Evolutionary conservation across 805 yeast species (phyloP), one percentile per base, ranked within the genome.

Genomic region (Yarrowia osloensis): DNA sequence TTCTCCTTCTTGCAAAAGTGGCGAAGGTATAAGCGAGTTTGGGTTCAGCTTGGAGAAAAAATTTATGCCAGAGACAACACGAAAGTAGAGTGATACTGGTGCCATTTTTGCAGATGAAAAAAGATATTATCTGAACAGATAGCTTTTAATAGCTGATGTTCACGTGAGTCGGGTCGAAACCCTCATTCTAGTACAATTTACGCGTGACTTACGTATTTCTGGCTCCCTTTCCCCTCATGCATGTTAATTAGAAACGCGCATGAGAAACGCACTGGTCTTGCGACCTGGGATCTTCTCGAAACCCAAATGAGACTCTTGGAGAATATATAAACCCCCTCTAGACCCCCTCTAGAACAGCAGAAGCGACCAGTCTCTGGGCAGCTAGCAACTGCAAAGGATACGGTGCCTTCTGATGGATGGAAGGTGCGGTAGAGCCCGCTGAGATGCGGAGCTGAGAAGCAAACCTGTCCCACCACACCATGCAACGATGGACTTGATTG

Each of bases 371-470:
- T 31, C 39, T 50, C 57, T 50, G 57, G 19, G 57, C 57, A 50
- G 57, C 57, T 31, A 50, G 57, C 57, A 50, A 50, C 57, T 50
- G 57, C 57, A 31, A 49, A 50, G 57, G 29, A 22, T 50, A 7
- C 12, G 40, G 28, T 31, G 13, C 39, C 57, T 33, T 50, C 57
- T 50, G 57, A 21, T 17, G 39, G 57, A 50, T 40, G 57, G 57
- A 21, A 50, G 57, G 57, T 50, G 57, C 57, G 57, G 57, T 50
- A 50, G 57, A 50, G 57, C 57, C 57, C 21, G 26, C 57, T 50
- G 57, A 50, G 21, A 50, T 33, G 57, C 26, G 28, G 57, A 50
- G 57, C 57, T 50, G 57, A 50, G 57, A 50, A 50, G 57, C 57
- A 50, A 33, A 50, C 57, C 57, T 50, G 57, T 50, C 57, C 26